Conservation (phyloP, 768 basidiomycete species). For the Tylopilus vinaceipallidus region DNA sequence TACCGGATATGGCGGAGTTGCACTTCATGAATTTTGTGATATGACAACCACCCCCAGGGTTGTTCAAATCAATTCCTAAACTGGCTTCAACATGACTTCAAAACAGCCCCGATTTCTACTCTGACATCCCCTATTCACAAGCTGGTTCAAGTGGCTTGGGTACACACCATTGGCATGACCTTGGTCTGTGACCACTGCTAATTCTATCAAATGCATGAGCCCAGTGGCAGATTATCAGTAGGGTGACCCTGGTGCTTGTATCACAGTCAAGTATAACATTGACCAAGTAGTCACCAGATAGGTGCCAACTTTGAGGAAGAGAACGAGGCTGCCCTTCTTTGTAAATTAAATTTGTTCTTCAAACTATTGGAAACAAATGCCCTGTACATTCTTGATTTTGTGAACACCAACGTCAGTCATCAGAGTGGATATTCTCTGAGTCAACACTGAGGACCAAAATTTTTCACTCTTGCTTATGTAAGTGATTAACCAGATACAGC, state of each 20-base stretch:
- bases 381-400: slow-evolving; percentile 22
- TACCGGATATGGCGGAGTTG: too few species aligned
- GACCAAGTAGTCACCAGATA: slow-evolving; percentile 5
- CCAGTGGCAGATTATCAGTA: slow-evolving; percentile 22
- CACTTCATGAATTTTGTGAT: too few species aligned
- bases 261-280: neutral
- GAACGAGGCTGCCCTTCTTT: slow-evolving; percentile 20
- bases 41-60: too few species aligned
- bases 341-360: slow-evolving; percentile 21
- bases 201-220: neutral
- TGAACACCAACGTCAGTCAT: slow-evolving; percentile 10
- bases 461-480: slow-evolving; percentile 15
- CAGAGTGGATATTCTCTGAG: slow-evolving; percentile 4
- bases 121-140: too few species aligned
- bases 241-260: neutral
- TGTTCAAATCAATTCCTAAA: too few species aligned
- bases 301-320: slow-evolving; percentile 3
- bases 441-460: neutral
- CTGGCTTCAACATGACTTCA: too few species aligned
- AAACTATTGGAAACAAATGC: slow-evolving; percentile 14
- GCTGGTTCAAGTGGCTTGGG: neutral
- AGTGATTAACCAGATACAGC: too few species aligned
- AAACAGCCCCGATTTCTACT: too few species aligned
- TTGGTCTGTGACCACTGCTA: neutral
- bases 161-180: slow-evolving; percentile 4